Percentiles rank a stretch among this genome's conserved stretches.
Evolutionary conservation across 2,329 filamentous ascomycete genomes (phyloP).

Genomic region (Curvularia lunata): DNA sequence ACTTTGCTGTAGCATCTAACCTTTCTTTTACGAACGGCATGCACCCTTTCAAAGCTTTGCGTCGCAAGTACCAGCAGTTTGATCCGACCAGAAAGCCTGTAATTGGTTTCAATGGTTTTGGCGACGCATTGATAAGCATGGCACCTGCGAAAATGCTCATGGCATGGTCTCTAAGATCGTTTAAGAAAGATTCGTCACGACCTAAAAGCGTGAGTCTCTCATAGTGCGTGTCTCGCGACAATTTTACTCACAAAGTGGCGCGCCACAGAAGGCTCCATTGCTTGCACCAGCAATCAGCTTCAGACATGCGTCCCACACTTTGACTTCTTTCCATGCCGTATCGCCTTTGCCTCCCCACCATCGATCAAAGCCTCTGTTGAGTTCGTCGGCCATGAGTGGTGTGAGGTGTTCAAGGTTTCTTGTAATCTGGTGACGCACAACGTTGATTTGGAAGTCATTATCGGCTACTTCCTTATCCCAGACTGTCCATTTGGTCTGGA

Average conservation of each 20-base stretch:
- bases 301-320: conserved; percentile 21
- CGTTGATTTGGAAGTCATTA: conserved; percentile 26
- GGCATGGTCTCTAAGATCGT: conserved; percentile 20
- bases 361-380: conserved; percentile 18
- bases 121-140: conserved; percentile 23
- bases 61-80: conserved; percentile 17
- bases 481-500: conserved; percentile 26
- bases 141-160: conserved; percentile 24
- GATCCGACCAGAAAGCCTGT: conserved; percentile 18
- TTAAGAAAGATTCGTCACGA: conserved; percentile 20
- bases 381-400: conserved; percentile 22
- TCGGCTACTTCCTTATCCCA: conserved; percentile 22
- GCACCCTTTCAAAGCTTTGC: conserved; percentile 18
- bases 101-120: conserved; percentile 19
- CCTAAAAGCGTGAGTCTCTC: conserved; percentile 10
- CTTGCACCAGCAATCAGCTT: conserved; percentile 21
- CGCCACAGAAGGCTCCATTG: conserved; percentile 26
- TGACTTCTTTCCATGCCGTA: conserved; percentile 23
- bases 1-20: conserved; percentile 20
- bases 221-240: not conserved
- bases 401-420: conserved; percentile 22
- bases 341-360: conserved; percentile 19
- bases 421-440: conserved; percentile 25
- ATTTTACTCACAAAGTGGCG: conserved; percentile 19
- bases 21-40: conserved; percentile 24